Conservation (phyloP, 208 protist species). For the Angomonas deanei region DNA sequence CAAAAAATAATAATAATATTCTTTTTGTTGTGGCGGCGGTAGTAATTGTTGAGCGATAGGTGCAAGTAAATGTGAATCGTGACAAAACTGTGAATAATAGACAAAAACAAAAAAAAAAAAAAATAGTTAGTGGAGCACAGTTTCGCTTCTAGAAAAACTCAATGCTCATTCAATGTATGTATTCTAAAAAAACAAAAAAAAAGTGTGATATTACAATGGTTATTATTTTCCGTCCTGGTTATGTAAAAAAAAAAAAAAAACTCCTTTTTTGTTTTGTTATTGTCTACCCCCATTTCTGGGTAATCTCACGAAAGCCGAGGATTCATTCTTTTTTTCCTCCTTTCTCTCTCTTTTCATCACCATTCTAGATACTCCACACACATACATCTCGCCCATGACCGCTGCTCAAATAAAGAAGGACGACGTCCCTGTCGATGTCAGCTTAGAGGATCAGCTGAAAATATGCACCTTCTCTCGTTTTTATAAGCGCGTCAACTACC, state of each 20-base stretch:
- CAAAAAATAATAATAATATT: no score
- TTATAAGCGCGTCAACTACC: slow-evolving; percentile 56
- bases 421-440: slow-evolving; percentile 68
- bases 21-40: no score
- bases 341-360: neutral
- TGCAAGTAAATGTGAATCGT: no score
- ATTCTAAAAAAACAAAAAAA: neutral
- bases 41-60: no score
- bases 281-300: no score
- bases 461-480: slow-evolving; percentile 85
- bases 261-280: no score
- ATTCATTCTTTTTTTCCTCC: neutral
- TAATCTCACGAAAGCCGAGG: no score
- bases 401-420: slow-evolving; percentile 26
- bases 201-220: no score
- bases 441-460: slow-evolving; percentile 82
- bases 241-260: neutral
- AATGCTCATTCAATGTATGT: neutral
- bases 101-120: neutral
- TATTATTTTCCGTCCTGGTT: no score
- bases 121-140: neutral
- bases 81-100: no score
- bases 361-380: neutral
- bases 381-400: neutral
- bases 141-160: neutral